Evolutionary conservation across 495 filamentous ascomycete species (phyloP), one percentile per base, ranked within the genome.

Genomic region (Aspergillus steynii): DNA sequence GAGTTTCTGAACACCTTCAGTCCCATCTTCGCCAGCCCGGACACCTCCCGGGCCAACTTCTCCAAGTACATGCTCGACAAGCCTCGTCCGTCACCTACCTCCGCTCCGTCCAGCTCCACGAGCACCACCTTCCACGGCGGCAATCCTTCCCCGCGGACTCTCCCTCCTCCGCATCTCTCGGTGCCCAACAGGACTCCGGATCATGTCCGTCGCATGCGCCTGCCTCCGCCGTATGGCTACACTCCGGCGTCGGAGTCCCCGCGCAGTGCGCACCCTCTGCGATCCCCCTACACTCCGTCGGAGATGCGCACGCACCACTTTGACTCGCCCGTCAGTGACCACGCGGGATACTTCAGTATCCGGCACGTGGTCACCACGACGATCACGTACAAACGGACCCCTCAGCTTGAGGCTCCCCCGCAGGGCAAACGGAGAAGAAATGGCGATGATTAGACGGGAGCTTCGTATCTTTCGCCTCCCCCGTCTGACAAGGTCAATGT

Each of bases 1-100:
- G 64, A 66, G 14, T 66, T 66, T 28, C 58, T 66, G 29, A 63
- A 63, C n/a, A 51, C 64, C 9, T 60, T 66, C 15, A 66, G 64
- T 50, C 64, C 64, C 1, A 48, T 53, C 5, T 63, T 55, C 31
- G 49, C 53, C 20, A 59, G 58, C 32, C 50, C 60, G n/a, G 2
- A 20, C 6, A 50, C 0, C 29, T 56, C 53, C 29, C 52, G 29
- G 27, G 49, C 14, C 6, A 62, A 59, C 47, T 63, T 57, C 60
- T 50, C 60, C 14, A 59, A 58, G 48, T 66, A 55, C 52, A 57
- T 56, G 56, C 47, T 29, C 26, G 47, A 62, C 29, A 60, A 56
- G 28, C 60, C 61, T 27, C 54, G 57, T 28, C 52, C 55, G 1
- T 62, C 59, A 4, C 61, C 61, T 7, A 26, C 60, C 34, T 64